phyloP scores from a whole-genome alignment of 2,329 filamentous ascomycete species.

The Coniochaeta sp. region DNA sequence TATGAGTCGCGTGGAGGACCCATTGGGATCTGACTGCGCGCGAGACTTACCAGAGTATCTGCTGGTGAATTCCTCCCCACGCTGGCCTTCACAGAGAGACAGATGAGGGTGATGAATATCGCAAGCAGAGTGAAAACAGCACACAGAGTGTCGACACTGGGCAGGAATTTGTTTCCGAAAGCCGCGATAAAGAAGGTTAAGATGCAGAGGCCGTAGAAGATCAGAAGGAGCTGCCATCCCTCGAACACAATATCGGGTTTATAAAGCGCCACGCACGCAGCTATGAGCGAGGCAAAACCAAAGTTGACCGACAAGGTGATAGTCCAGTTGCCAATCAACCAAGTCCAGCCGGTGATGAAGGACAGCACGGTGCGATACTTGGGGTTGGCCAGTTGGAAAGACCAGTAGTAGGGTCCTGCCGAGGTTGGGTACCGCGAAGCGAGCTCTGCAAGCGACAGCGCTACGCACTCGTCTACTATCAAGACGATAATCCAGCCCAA shows the following conservation, averaged over 20 bases:
- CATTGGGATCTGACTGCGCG: slow-evolving; percentile 9
- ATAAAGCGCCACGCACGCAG: slow-evolving; percentile 44
- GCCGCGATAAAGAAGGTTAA: slow-evolving; percentile 47
- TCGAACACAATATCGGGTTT: slow-evolving; percentile 43
- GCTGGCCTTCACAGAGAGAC: slow-evolving; percentile 45
- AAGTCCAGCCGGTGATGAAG: slow-evolving; percentile 46
- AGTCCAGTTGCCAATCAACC: slow-evolving; percentile 44
- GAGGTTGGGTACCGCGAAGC: slow-evolving; percentile 45
- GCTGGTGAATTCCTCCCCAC: slow-evolving; percentile 42
- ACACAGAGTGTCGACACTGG: slow-evolving; percentile 51
- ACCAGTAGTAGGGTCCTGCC: slow-evolving; percentile 46
- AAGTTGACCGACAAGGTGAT: slow-evolving; percentile 48
- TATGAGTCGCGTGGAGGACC: background rate
- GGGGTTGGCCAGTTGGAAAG: slow-evolving; percentile 37
- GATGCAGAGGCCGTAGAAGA: slow-evolving; percentile 54
- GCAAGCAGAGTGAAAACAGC: slow-evolving; percentile 46
- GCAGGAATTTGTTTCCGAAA: slow-evolving; percentile 49
- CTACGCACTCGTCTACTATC: slow-evolving; percentile 43
- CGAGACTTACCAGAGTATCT: slow-evolving; percentile 31
- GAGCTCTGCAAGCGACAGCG: slow-evolving; percentile 41
- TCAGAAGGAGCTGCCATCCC: slow-evolving; percentile 51
- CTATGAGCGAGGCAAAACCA: slow-evolving; percentile 46
- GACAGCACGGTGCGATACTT: slow-evolving; percentile 36
- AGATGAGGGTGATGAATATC: slow-evolving; percentile 50
- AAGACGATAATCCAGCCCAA: slow-evolving; percentile 48